Evolutionary conservation across 202 grass and related monocot genomes (phyloP).

Genomic region (Elaeis oleifera): DNA sequence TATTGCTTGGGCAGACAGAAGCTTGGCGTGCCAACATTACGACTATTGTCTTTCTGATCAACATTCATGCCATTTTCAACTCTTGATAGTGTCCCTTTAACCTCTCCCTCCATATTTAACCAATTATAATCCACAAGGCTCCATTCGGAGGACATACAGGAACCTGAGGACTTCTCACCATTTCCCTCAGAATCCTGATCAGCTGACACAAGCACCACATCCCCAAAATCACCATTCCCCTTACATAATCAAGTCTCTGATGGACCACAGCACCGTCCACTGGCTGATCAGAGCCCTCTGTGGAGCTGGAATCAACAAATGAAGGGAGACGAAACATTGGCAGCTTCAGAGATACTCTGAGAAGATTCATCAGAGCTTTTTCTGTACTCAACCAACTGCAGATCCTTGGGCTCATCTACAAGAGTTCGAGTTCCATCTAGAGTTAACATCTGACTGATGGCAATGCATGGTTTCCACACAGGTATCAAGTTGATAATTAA

Average conservation of each 20-base stretch:
- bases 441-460: conserved; percentile 17
- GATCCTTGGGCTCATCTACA: neutral
- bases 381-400: conserved; percentile 1
- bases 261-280: neutral
- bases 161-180: conserved; percentile 20
- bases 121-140: neutral
- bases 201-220: neutral
- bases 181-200: conserved; percentile 2
- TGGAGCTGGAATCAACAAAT: neutral
- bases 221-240: neutral
- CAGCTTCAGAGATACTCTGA: conserved; percentile 5
- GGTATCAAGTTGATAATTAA: conserved; percentile 41
- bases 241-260: neutral
- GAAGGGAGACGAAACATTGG: neutral
- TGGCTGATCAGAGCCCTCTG: neutral
- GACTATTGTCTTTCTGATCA: neutral
- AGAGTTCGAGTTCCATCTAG: neutral
- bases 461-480: conserved; percentile 23
- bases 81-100: neutral
- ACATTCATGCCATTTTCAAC: neutral
- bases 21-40: no score
- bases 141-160: neutral
- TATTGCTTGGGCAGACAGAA: neutral
- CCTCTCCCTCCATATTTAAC: neutral
- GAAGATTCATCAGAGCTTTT: neutral